Evolutionary conservation across 2,329 filamentous ascomycete genomes (phyloP).

Genomic region (Aspergillus aculeatus): DNA sequence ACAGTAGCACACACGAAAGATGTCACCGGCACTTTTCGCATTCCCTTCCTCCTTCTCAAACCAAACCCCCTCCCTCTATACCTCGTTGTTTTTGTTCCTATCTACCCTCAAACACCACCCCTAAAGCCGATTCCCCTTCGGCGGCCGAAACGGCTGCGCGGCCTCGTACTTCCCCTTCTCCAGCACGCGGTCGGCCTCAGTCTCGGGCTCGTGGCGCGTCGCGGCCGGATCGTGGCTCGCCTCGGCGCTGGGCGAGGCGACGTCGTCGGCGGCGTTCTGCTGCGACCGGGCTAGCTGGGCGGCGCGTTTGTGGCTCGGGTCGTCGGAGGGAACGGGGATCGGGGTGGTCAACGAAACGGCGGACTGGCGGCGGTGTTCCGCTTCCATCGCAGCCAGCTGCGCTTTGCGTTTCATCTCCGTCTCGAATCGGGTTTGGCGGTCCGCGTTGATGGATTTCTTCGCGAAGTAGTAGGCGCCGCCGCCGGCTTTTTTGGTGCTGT

Average conservation of each 20-base stretch:
- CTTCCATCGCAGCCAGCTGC: conserved; percentile 36
- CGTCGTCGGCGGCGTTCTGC: conserved; percentile 42
- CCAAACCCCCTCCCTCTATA: neutral
- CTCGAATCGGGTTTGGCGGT: conserved; percentile 71
- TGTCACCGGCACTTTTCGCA: neutral
- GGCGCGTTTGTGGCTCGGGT: conserved; percentile 37
- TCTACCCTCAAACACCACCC: neutral
- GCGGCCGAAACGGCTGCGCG: conserved; percentile 68
- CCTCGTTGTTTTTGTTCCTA: neutral
- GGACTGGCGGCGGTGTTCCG: conserved; percentile 34
- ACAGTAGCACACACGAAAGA: neutral
- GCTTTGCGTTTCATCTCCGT: conserved; percentile 63
- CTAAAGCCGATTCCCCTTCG: conserved; percentile 81
- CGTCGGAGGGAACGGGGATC: conserved; percentile 22
- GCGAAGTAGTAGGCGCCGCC: conserved; percentile 94
- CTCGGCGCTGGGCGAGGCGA: conserved; percentile 69
- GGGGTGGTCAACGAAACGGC: conserved; percentile 11
- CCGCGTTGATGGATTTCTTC: conserved; percentile 89
- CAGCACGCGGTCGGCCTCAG: conserved; percentile 62
- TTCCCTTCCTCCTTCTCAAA: neutral
- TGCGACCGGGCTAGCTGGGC: conserved; percentile 32
- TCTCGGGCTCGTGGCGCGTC: conserved; percentile 74
- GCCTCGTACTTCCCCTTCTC: conserved; percentile 94
- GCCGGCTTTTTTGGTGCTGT: conserved; percentile 62
- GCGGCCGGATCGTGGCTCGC: conserved; percentile 78